Percentiles rank a stretch among this genome's conserved stretches.
phyloP scores from a whole-genome alignment of 306 rosid genomes.

The Trifolium repens region DNA sequence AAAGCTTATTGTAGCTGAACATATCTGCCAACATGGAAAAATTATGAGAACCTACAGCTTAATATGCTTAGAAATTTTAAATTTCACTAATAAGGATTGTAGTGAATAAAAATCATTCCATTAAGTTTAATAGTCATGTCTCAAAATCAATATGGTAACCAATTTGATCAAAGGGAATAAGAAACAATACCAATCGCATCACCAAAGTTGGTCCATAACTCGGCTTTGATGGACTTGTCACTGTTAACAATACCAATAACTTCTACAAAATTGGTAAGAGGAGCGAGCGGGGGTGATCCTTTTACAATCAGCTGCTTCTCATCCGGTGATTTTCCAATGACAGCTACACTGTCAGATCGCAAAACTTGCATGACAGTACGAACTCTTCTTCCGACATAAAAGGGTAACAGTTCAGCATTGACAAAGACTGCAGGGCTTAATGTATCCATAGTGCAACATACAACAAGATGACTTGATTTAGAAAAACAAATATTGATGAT shows the following conservation, averaged over 20 bases:
- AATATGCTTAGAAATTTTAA: neutral
- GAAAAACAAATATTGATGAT: neutral
- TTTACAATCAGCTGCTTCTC: constrained; percentile 67
- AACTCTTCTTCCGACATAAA: constrained; percentile 71
- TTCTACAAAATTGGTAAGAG: constrained; percentile 75
- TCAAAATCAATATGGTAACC: constrained; percentile 18
- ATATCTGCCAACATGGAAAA: constrained; percentile 58
- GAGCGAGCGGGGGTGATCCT: constrained; percentile 56
- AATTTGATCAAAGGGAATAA: constrained; percentile 13
- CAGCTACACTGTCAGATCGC: constrained; percentile 56
- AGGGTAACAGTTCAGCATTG: constrained; percentile 67
- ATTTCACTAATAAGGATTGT: neutral
- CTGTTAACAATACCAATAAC: constrained; percentile 82
- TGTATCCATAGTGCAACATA: constrained; percentile 69
- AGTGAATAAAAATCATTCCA: constrained; percentile 2
- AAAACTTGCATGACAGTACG: constrained; percentile 78
- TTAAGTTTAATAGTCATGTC: neutral
- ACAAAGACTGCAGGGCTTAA: constrained; percentile 82
- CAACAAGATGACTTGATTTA: neutral
- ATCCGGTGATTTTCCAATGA: constrained; percentile 79
- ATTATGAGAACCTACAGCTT: constrained; percentile 32
- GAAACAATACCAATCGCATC: constrained; percentile 65
- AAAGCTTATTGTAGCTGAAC: constrained; percentile 73
- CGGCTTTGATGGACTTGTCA: constrained; percentile 76
- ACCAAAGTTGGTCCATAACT: constrained; percentile 86